Conservation (phyloP, 495 filamentous ascomycete genomes). For the Aspergillus affinis region DNA sequence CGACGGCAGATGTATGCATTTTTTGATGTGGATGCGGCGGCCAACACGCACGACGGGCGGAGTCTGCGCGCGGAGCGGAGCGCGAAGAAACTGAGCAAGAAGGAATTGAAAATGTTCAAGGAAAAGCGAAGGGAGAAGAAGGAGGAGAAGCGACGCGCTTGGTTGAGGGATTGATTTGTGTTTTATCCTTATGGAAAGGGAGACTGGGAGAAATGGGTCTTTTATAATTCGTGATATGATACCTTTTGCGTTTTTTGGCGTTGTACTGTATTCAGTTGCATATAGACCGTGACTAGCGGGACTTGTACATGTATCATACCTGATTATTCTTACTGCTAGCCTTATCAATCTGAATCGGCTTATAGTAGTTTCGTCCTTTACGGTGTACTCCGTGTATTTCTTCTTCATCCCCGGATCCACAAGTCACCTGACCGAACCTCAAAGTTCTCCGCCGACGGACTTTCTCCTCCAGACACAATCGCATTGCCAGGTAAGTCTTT, state of each 20-base stretch:
- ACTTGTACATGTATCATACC: constrained; percentile 11
- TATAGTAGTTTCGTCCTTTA: too few species aligned
- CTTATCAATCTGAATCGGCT: too few species aligned
- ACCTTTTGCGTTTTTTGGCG: constrained; percentile 17
- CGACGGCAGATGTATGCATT: constrained; percentile 88
- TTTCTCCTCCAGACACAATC: constrained; percentile 5
- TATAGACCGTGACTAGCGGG: constrained; percentile 9
- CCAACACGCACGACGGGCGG: constrained; percentile 87
- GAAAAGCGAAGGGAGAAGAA: constrained; percentile 82
- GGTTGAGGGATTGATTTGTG: constrained; percentile 73
- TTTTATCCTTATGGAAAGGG: background rate
- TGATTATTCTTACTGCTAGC: background rate
- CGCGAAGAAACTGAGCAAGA: constrained; percentile 82
- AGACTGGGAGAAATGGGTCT: background rate
- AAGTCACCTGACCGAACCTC: constrained; percentile 9
- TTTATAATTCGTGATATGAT: constrained; percentile 14
- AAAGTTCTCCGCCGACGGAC: constrained; percentile 8
- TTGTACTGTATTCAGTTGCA: constrained; percentile 13
- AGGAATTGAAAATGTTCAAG: constrained; percentile 75
- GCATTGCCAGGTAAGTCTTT: background rate
- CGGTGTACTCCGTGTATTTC: too few species aligned
- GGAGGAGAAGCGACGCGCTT: constrained; percentile 90
- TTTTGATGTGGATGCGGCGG: constrained; percentile 97
- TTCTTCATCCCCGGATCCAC: constrained; percentile 1
- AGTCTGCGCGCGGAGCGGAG: constrained; percentile 89